A percentile compares a stretch with the other conserved stretches of the same genome.
These are phyloP conservation scores for Cephalotrichum gorgonifer DNA, from an alignment of 2,329 filamentous ascomycete species.

Conservation along the genomic window DNA sequence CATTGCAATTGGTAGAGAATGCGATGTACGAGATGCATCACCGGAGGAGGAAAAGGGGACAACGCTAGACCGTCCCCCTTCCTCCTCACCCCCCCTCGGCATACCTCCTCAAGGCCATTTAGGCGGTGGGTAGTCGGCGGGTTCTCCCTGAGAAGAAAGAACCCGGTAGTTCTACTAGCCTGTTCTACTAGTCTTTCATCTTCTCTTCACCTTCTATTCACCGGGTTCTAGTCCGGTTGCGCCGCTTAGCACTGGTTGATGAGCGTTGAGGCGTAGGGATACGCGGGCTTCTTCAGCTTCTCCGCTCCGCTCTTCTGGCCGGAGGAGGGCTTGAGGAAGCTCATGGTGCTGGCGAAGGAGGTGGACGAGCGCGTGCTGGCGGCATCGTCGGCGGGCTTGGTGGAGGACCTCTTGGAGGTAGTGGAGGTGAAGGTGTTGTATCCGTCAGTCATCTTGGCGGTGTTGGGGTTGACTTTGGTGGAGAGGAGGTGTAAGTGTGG, in stretches of 20 bases:
- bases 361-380: slow-evolving; percentile 1
- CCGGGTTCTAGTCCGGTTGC: neutral
- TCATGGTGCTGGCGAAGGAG: slow-evolving; percentile 3
- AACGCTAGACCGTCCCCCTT: no score
- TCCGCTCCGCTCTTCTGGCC: neutral
- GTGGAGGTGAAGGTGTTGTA: neutral
- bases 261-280: neutral
- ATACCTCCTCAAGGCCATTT: no score
- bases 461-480: neutral
- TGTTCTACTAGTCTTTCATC: neutral
- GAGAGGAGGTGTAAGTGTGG: neutral
- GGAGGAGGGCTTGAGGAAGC: neutral
- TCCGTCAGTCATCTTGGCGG: neutral
- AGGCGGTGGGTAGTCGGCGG: no score
- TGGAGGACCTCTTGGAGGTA: neutral
- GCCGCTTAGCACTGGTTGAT: neutral
- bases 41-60: no score
- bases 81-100: no score
- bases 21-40: no score
- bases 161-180: no score
- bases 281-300: neutral
- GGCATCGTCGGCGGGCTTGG: neutral
- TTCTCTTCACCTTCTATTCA: neutral
- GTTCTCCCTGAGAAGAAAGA: no score
- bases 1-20: no score